phyloP scores from a whole-genome alignment of 1,284 basidiomycete genomes.

The Pseudozyma pruni region DNA sequence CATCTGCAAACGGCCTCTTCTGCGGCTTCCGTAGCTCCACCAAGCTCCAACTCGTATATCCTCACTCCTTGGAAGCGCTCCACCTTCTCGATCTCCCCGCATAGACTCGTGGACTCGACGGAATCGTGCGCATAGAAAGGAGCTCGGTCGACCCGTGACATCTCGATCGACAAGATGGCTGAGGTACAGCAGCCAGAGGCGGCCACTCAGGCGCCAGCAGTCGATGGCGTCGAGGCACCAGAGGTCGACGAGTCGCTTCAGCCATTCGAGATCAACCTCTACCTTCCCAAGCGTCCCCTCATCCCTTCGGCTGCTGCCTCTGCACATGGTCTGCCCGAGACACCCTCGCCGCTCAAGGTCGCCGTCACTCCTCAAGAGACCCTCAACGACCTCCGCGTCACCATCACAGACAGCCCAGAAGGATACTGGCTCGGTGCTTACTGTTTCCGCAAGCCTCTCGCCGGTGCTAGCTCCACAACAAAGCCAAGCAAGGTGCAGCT shows the following conservation, averaged over 20 bases:
- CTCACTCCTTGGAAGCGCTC: no score
- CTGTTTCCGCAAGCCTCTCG: constrained; percentile 56
- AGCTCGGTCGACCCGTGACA: neutral
- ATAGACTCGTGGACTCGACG: no score
- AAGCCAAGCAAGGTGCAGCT: constrained; percentile 47
- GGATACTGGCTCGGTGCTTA: constrained; percentile 68
- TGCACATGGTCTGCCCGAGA: constrained; percentile 60
- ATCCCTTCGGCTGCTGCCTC: constrained; percentile 54
- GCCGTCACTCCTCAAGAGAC: constrained; percentile 65
- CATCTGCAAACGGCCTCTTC: no score
- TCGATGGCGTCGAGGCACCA: constrained; percentile 13
- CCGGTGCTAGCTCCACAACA: constrained; percentile 6
- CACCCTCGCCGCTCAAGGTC: constrained; percentile 61
- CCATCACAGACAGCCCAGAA: constrained; percentile 65
- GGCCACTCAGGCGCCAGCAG: constrained; percentile 2
- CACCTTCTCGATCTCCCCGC: no score
- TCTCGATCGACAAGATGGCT: constrained; percentile 20
- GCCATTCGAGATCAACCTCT: constrained; percentile 64
- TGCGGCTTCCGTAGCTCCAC: no score
- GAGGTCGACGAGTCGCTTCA: constrained; percentile 50
- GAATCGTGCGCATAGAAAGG: neutral
- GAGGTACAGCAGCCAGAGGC: constrained; percentile 16
- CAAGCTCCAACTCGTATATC: no score
- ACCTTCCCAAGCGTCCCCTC: constrained; percentile 62
- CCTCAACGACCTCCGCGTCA: constrained; percentile 65